Base-by-base conservation (phyloP, 169 alveolate species). In the Plasmodium vivax region DNA sequence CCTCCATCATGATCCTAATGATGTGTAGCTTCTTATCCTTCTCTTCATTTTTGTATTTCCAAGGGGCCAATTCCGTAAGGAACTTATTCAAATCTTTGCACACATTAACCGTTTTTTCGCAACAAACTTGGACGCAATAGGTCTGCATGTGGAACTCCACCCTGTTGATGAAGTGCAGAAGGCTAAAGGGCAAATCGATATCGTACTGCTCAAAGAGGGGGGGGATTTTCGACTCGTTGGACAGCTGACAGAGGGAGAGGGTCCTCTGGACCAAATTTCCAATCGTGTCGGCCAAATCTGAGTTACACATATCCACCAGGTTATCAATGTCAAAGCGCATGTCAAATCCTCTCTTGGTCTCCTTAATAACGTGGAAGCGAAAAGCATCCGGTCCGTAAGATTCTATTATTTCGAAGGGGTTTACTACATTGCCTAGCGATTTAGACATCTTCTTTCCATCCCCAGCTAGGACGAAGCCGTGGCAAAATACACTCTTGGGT, bases 381-480 rank as follows among this genome's bases (percentile, higher is more conserved):
- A 97, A 93, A 6, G 96, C 91, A 77, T 97, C 98, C 1, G 97
- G 83, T 16, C 98, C 97, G 56, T 82, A 94, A 5, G 47, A 38
- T 38, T 62, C 96, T 38, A 98, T 92, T 9, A 97, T 96, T 82
- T 97, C 98, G 19, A 95, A 73, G 54, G 98, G 98, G 84, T 97
- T 95, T 16, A 98, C 96, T 19, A 97, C 98, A 93, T 98, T 98
- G 51, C 98, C 98, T 56, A 98, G 93, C 23, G 98, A 96, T 95
- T 98, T 98, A 72, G 98, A 93, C 99, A 98, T 98, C 92, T 98
- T 98, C 56, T 98, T 97, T 10, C 99, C 99, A 82, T 98, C 99
- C 6, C 97, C 95, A 12, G 98, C 99, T 73, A 97, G 93, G 74
- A 98, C 98, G 97, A 98, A 98, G 3, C 99, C 99, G 83, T 98